Base-by-base conservation (phyloP, 78 protist species). In the Pirum gemmata region DNA sequence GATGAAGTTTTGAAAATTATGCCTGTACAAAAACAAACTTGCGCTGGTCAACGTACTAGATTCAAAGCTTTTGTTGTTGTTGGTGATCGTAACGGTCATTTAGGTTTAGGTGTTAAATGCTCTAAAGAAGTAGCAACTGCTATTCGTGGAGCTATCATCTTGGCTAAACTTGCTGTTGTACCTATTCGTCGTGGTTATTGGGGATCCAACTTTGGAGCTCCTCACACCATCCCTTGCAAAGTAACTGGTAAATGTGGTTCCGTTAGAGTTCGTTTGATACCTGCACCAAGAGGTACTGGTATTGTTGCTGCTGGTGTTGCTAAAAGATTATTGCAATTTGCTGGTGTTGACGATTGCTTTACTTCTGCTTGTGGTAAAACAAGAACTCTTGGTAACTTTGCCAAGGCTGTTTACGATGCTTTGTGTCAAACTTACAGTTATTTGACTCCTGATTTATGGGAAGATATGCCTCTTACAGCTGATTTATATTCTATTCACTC, bases 261-360 rank as follows among this genome's bases (percentile, higher is more conserved):
- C 67, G 99, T 98, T 89, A 37, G 79, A 36, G 94, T 97, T 67
- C 96, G 99, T 75, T 92, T 98, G 38, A 95, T 99, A 80, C 99
- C 99, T 40, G 99, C 99, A 31, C 99, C 99, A 87, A 95, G 98
- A 77, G 99, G 99, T 89, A 93, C 99, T 40, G 99, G 99, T 75
- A 83, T 99, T 89, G 99, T 99, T 37, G 99, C 99, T 75, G 97
- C 99, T 41, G 94, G 94, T 31, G 90, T 87, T 82, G 93, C 99
- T 91, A 96, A 96, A 97, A 97, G 95, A 96, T 76, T 99, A 26
- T 96, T 99, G 85, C 91, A 89, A 89, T 79, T 94, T 82, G 99
- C 99, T 80, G 99, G 99, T 76, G 85, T 98, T 41, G 93, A 95
- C 83, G 99, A 99, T 85, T 96, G 97, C 93, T 99, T 94, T 97